Evolutionary conservation across 257 asterid genomes (phyloP).

Genomic region (Thymus mandschuricus): DNA sequence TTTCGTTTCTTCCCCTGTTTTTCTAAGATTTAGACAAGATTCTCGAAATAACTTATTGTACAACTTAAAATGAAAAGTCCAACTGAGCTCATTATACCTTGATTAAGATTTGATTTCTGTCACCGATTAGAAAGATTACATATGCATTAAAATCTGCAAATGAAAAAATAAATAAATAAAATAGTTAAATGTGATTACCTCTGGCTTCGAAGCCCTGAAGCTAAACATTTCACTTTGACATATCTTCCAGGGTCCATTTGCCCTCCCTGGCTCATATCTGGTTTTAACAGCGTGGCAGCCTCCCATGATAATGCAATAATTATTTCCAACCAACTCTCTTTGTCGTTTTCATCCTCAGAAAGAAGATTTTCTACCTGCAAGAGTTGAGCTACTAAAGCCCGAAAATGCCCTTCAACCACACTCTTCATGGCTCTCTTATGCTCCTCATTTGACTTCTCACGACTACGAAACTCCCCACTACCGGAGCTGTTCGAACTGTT

Average conservation of each 20-base stretch:
- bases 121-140: too few relatives aligned
- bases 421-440: constrained; percentile 76
- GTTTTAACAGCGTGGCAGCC: constrained; percentile 89
- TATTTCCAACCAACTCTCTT: constrained; percentile 92
- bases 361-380: constrained; percentile 90
- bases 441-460: constrained; percentile 90
- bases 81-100: too few relatives aligned
- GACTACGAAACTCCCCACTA: constrained; percentile 75
- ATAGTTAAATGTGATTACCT: constrained; percentile 55
- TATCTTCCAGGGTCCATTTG: constrained; percentile 98
- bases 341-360: constrained; percentile 68
- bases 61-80: too few relatives aligned
- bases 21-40: too few relatives aligned
- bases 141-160: not conserved
- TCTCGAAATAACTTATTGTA: too few relatives aligned
- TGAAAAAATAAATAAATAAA: not conserved
- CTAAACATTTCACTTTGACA: constrained; percentile 91
- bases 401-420: constrained; percentile 91
- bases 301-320: constrained; percentile 92
- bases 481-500: constrained; percentile 75
- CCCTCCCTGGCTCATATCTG: constrained; percentile 90
- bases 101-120: too few relatives aligned
- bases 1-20: too few relatives aligned
- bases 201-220: constrained; percentile 85
- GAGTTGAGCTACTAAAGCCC: constrained; percentile 92